Percentiles rank a stretch among this genome's conserved stretches.
These are phyloP conservation scores for Alternaria panax DNA, from an alignment of 2,329 filamentous ascomycete genomes.

Conservation along the genomic window DNA sequence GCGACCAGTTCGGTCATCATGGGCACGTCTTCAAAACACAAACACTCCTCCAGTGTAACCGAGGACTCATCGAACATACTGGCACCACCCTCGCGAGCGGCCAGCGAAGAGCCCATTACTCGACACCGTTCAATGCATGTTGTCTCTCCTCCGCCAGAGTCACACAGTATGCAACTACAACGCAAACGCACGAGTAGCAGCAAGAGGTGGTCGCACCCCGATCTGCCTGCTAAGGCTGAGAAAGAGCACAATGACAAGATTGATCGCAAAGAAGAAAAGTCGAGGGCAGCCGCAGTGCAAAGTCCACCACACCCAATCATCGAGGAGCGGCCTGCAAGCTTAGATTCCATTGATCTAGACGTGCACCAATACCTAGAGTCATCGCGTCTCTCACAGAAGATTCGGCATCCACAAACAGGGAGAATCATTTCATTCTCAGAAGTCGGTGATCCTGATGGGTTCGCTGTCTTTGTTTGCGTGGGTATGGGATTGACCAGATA, in stretches of 20 bases:
- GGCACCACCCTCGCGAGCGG: slow-evolving; percentile 29
- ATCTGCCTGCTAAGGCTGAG: slow-evolving; percentile 50
- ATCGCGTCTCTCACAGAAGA: slow-evolving; percentile 84
- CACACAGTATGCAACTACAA: slow-evolving; percentile 41
- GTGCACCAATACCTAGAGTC: slow-evolving; percentile 86
- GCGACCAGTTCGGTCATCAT: slow-evolving; percentile 33
- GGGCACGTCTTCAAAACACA: slow-evolving; percentile 31
- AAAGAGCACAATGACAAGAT: slow-evolving; percentile 45
- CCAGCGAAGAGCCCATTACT: slow-evolving; percentile 40
- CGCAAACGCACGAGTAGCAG: slow-evolving; percentile 44
- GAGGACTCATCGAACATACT: slow-evolving; percentile 27
- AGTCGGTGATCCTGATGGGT: slow-evolving; percentile 90
- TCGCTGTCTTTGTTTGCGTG: slow-evolving; percentile 93
- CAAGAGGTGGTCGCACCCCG: slow-evolving; percentile 52
- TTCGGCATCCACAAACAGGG: slow-evolving; percentile 83
- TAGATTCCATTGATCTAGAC: slow-evolving; percentile 87
- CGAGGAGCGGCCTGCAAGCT: slow-evolving; percentile 77
- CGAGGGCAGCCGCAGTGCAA: slow-evolving; percentile 32
- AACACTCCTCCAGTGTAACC: slow-evolving; percentile 38
- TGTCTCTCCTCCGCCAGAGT: slow-evolving; percentile 27
- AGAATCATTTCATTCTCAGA: slow-evolving; percentile 94
- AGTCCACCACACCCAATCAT: slow-evolving; percentile 57
- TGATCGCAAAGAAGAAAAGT: slow-evolving; percentile 31
- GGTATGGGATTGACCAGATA: slow-evolving; percentile 97
- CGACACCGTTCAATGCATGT: slow-evolving; percentile 40